Percentiles rank a stretch among this genome's conserved stretches.
Evolutionary conservation across 2,329 filamentous ascomycete species (phyloP).

Genomic region (Arthroderma uncinatum): DNA sequence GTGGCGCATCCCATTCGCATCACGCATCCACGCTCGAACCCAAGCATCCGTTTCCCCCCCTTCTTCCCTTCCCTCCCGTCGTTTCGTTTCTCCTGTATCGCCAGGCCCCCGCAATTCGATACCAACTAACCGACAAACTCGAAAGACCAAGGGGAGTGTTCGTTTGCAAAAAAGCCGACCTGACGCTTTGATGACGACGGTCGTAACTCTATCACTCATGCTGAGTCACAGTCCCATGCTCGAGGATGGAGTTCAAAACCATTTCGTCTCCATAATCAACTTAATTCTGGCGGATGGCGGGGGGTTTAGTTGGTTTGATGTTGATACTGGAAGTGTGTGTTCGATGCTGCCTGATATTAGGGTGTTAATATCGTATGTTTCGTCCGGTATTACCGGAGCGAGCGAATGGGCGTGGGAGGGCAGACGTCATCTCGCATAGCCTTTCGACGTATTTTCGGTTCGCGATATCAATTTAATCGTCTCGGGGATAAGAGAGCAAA

Average conservation of each 20-base stretch:
- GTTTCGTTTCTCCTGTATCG: background rate
- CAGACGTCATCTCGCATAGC: background rate
- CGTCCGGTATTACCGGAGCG: background rate
- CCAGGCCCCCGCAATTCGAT: background rate
- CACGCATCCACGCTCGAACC: slow-evolving; percentile 3
- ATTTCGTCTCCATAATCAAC: background rate
- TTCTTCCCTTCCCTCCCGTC: background rate
- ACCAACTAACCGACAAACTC: no score
- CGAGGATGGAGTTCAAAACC: background rate
- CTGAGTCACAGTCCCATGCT: background rate
- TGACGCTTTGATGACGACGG: background rate
- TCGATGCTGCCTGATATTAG: background rate
- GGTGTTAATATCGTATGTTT: background rate
- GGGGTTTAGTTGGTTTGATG: background rate
- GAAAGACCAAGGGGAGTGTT: no score
- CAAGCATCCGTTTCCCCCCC: background rate
- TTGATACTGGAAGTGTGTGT: background rate
- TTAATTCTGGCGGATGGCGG: background rate
- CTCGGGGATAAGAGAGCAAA: background rate
- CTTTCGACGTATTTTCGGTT: background rate
- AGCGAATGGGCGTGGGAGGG: background rate
- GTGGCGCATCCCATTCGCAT: background rate
- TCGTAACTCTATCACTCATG: background rate
- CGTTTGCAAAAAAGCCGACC: background rate
- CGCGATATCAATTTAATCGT: background rate